These are phyloP conservation scores for Psidium guajava DNA, from an alignment of 345 rosid genomes.

Conservation along the genomic window DNA sequence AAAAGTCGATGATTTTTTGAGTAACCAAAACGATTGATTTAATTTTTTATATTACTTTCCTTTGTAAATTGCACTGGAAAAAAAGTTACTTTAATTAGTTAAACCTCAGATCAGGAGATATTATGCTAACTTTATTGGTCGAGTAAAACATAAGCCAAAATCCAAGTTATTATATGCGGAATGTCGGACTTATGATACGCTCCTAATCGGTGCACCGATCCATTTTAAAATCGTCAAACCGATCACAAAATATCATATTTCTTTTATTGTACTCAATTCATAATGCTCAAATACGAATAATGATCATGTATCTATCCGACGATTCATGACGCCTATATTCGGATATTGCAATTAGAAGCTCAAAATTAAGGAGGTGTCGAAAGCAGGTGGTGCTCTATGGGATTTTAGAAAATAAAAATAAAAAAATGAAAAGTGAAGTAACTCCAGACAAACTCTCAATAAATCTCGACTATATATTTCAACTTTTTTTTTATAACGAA, in stretches of 20 bases:
- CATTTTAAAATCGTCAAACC: not conserved
- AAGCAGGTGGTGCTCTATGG: no score
- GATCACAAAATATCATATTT: rapidly evolving
- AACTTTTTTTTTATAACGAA: no score
- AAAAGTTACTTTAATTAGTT: not conserved
- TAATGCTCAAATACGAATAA: not conserved
- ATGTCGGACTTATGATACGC: not conserved
- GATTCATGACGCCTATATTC: no score
- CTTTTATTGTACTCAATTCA: rapidly evolving
- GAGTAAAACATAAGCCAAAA: not conserved
- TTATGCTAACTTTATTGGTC: not conserved
- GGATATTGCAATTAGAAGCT: no score
- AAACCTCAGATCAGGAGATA: not conserved
- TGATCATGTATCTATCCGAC: no score
- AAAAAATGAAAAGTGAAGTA: no score
- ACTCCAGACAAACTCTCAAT: no score
- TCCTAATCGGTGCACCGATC: rapidly evolving
- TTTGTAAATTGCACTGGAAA: not conserved
- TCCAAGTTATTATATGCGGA: not conserved
- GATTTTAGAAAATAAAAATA: no score
- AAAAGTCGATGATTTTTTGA: not conserved
- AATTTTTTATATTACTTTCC: not conserved
- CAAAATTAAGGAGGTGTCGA: no score
- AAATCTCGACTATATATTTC: no score
- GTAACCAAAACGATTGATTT: not conserved